Evolutionary conservation across 2,329 filamentous ascomycete species (phyloP).

Genomic region (Alternaria dauci): DNA sequence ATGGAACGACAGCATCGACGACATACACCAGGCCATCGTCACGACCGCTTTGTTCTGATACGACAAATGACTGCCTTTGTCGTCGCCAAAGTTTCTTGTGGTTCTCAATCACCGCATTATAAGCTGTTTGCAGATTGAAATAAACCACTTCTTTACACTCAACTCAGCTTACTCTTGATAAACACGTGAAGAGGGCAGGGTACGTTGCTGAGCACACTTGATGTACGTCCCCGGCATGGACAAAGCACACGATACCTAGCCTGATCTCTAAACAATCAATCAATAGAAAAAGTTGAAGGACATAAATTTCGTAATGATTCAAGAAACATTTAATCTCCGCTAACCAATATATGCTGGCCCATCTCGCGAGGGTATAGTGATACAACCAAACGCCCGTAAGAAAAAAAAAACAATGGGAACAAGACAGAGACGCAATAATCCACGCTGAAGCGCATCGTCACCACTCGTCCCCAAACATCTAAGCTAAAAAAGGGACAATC

Average conservation of each 20-base stretch:
- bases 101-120: background rate
- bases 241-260: too few relatives aligned
- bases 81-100: too few relatives aligned
- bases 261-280: too few relatives aligned
- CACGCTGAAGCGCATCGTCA: background rate
- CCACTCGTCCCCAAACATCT: background rate
- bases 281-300: background rate
- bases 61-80: too few relatives aligned
- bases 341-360: background rate
- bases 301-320: constrained; percentile 8
- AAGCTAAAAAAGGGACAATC: background rate
- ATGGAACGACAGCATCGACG: background rate
- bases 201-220: background rate
- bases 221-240: background rate
- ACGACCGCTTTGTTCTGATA: too few relatives aligned
- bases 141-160: background rate
- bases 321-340: background rate
- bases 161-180: background rate
- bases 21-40: too few relatives aligned
- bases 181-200: background rate
- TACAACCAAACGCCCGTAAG: background rate
- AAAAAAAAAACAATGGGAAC: background rate
- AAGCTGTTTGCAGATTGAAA: background rate
- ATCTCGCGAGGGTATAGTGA: constrained; percentile 7
- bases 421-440: too few relatives aligned